Evolutionary conservation across 1,284 basidiomycete species (phyloP).

Genomic region (Sanguinoderma infundibulare): DNA sequence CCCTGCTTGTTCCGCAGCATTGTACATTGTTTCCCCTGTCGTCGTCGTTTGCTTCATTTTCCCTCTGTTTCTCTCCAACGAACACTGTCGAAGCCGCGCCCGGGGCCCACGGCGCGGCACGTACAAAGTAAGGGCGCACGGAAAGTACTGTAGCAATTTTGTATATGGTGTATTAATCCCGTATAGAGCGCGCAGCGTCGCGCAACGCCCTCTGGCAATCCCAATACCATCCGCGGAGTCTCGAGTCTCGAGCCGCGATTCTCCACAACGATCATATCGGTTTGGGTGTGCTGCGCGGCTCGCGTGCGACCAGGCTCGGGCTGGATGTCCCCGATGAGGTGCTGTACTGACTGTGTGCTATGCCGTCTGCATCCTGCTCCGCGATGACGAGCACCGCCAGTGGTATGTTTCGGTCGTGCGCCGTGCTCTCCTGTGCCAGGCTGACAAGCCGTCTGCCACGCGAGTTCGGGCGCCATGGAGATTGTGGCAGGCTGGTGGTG

Average conservation of each 20-base stretch:
- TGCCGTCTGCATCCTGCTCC: too few species aligned
- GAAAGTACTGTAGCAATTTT: slow-evolving; percentile 20
- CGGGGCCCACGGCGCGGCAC: slow-evolving; percentile 9
- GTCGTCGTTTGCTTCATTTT: not conserved
- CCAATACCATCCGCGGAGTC: not conserved
- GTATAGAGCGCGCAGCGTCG: slow-evolving; percentile 10
- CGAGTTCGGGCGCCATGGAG: too few species aligned
- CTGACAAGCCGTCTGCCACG: too few species aligned
- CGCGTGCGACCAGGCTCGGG: too few species aligned
- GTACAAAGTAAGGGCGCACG: slow-evolving; percentile 12
- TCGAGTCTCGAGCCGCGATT: not conserved
- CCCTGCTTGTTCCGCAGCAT: not conserved
- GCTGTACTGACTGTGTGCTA: too few species aligned
- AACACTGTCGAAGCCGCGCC: slow-evolving; percentile 13
- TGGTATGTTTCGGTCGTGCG: too few species aligned
- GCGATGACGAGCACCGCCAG: too few species aligned
- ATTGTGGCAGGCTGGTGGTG: too few species aligned
- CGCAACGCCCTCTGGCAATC: not conserved
- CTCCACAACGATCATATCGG: too few species aligned
- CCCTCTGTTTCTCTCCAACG: not conserved
- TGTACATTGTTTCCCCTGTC: not conserved
- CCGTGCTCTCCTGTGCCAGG: too few species aligned
- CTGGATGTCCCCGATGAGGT: too few species aligned
- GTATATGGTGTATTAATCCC: slow-evolving; percentile 22
- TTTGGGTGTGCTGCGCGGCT: too few species aligned